Base-by-base conservation (phyloP, 257 asterid species). In the Nicotiana otophora region DNA sequence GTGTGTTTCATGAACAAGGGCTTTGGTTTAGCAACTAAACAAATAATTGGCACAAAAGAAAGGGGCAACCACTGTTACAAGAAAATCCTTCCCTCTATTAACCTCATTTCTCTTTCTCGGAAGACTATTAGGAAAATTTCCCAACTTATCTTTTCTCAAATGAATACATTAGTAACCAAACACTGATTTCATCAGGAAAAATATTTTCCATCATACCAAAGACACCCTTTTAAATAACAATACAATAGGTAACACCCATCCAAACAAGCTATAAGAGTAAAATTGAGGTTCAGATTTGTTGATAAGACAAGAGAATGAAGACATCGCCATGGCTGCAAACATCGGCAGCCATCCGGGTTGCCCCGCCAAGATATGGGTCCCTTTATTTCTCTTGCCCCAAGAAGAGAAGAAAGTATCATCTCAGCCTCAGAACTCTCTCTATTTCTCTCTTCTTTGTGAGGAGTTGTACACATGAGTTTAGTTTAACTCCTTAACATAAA, bases 61-160 rank as follows among this genome's bases (percentile, higher is more conserved):
- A 51, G 81, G 46, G 81, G 58, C 42, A 76, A 76, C 81, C 36
- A 53, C 81, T 60, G 63, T 76, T 12, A 28, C 16, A 39, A 77
- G 17, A 23, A 58, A 34, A 58, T 78, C 42, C 39, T 79, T 69
- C 48, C 48, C 82, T 53, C 78, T 20, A 65, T 33, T 76, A 15
- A 83, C 84, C 85, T 82, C 82, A 61, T 30, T 84, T 76, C 36
- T n/a, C 7, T 10, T 33, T 54, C 54, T 31, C 12, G 12, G n/a
- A 46, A 12, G 23, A 55, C 23, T 77, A 54, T 10, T 4, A 4
- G 10, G 58, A 70, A n/a, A 39, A 70, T n/a, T 39, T n/a, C n/a
- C 19, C 58, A 70, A 10, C 34, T 10, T 48, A n/a, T 69, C 55
- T 68, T 53, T 69, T 69, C 57, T 39, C 10, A 69, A 17, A n/a